These are phyloP conservation scores for Otatea glauca DNA, from an alignment of 176 grass and related monocot species.

Conservation along the genomic window DNA sequence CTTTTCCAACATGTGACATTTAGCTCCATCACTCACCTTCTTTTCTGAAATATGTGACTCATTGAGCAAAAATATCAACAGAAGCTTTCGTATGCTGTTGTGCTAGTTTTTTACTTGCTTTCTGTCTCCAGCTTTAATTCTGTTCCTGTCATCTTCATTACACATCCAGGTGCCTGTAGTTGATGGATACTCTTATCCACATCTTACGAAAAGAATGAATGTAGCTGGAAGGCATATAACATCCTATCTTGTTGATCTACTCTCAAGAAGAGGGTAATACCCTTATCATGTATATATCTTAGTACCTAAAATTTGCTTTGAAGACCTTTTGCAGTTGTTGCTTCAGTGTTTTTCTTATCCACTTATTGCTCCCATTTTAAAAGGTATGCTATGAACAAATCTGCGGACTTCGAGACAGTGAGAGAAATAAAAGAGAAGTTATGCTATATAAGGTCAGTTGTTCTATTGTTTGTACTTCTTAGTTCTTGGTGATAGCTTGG, in stretches of 20 bases:
- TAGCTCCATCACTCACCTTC: not conserved
- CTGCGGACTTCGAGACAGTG: slow-evolving; percentile 96
- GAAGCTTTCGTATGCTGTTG: not conserved
- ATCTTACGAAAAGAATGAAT: slow-evolving; percentile 99
- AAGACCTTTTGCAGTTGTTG: slow-evolving; percentile 23
- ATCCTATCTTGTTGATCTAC: slow-evolving; percentile 93
- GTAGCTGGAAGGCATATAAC: slow-evolving; percentile 99
- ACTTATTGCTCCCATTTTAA: slow-evolving; percentile 22
- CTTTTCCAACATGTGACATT: not conserved
- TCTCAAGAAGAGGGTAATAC: slow-evolving; percentile 94
- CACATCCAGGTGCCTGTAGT: slow-evolving; percentile 85
- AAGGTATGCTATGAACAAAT: slow-evolving; percentile 96
- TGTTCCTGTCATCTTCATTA: slow-evolving; percentile 24
- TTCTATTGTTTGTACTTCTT: slow-evolving; percentile 19
- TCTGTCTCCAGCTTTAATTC: not conserved
- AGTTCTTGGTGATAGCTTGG: not conserved
- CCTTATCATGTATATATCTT: slow-evolving; percentile 33
- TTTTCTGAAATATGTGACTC: not conserved
- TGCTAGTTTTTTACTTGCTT: not conserved
- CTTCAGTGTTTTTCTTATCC: slow-evolving; percentile 39
- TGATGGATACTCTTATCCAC: slow-evolving; percentile 95
- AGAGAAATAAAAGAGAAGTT: slow-evolving; percentile 96
- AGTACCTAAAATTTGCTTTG: slow-evolving; percentile 35
- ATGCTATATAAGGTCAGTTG: slow-evolving; percentile 83
- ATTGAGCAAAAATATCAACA: not conserved